phyloP scores from a whole-genome alignment of 2,329 filamentous ascomycete species.

The Alternaria alternata region DNA sequence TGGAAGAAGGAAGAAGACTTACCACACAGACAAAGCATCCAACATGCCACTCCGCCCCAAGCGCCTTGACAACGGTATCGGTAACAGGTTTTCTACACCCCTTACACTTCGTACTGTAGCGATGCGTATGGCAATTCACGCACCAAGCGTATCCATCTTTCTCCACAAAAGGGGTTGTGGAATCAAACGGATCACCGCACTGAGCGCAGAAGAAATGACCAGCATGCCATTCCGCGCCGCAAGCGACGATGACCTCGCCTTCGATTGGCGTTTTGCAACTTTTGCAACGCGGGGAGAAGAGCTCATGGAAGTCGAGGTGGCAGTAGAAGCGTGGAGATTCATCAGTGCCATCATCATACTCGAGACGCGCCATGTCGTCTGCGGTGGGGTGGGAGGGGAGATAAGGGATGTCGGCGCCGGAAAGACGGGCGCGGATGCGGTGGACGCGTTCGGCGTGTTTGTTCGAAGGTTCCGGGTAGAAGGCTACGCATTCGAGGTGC shows the following conservation, averaged over 20 bases:
- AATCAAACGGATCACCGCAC: conserved; percentile 82
- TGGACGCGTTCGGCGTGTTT: conserved; percentile 75
- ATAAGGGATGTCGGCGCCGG: conserved; percentile 58
- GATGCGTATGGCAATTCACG: conserved; percentile 87
- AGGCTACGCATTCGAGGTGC: conserved; percentile 90
- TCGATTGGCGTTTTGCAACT: conserved; percentile 97
- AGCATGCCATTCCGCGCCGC: conserved; percentile 94
- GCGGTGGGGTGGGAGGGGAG: conserved; percentile 57
- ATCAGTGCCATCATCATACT: conserved; percentile 69
- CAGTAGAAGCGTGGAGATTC: conserved; percentile 84
- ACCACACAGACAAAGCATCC: conserved; percentile 84
- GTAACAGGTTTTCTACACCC: conserved; percentile 86
- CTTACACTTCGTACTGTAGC: conserved; percentile 87
- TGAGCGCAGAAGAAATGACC: conserved; percentile 99
- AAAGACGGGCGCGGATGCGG: conserved; percentile 72
- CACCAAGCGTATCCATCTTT: conserved; percentile 99
- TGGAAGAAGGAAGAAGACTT: conserved; percentile 34
- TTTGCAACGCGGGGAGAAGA: conserved; percentile 91
- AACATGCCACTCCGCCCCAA: conserved; percentile 93
- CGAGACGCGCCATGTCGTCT: conserved; percentile 65
- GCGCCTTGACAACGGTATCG: conserved; percentile 86
- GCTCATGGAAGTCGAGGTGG: conserved; percentile 97
- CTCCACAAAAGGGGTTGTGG: conserved; percentile 83
- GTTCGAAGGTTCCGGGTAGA: conserved; percentile 86
- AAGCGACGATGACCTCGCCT: conserved; percentile 91